A percentile compares a stretch with the other conserved stretches of the same genome.
Evolutionary conservation across 2,329 filamentous ascomycete species (phyloP).

Genomic region (Sarocladium brachiariae): DNA sequence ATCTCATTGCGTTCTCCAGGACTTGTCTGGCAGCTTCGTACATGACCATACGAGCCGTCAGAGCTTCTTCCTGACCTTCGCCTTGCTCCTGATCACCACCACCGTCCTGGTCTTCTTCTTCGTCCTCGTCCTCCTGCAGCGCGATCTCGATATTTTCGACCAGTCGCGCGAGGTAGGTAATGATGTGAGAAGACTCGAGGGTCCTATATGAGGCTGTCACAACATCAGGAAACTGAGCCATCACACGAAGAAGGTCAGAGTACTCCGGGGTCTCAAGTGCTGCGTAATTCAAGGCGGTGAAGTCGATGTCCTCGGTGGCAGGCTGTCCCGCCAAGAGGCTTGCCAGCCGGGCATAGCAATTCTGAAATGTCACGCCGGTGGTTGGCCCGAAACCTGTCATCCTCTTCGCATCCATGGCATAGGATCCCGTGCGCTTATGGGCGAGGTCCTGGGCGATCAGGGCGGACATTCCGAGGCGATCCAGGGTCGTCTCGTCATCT

Average conservation of each 20-base stretch:
- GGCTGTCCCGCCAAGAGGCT: conserved; percentile 9
- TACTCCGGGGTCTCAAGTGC: conserved; percentile 16
- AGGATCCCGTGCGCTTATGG: conserved; percentile 19
- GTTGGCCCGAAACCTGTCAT: conserved; percentile 24
- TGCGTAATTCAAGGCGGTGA: conserved; percentile 12
- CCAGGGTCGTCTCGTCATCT: conserved; percentile 13
- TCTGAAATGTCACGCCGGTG: conserved; percentile 17
- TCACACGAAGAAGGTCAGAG: conserved; percentile 39
- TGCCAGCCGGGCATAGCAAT: conserved; percentile 17
- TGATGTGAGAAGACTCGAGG: conserved; percentile 59
- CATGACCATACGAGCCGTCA: conserved; percentile 50
- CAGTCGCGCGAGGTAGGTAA: conserved; percentile 45
- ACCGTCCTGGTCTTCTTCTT: too few species aligned
- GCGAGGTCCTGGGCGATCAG: conserved; percentile 19
- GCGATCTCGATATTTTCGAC: conserved; percentile 14
- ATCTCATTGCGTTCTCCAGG: conserved; percentile 23
- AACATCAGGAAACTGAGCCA: conserved; percentile 60
- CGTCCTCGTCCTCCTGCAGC: conserved; percentile 46
- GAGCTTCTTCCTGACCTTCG: conserved; percentile 36
- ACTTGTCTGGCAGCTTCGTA: conserved; percentile 37
- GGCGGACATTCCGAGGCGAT: conserved; percentile 14
- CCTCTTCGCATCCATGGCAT: conserved; percentile 18
- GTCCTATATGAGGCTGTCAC: conserved; percentile 57
- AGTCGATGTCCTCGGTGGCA: conserved; percentile 11
- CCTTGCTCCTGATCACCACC: too few species aligned